phyloP scores from a whole-genome alignment of 805 yeast species.

The Candida morakotiae region DNA sequence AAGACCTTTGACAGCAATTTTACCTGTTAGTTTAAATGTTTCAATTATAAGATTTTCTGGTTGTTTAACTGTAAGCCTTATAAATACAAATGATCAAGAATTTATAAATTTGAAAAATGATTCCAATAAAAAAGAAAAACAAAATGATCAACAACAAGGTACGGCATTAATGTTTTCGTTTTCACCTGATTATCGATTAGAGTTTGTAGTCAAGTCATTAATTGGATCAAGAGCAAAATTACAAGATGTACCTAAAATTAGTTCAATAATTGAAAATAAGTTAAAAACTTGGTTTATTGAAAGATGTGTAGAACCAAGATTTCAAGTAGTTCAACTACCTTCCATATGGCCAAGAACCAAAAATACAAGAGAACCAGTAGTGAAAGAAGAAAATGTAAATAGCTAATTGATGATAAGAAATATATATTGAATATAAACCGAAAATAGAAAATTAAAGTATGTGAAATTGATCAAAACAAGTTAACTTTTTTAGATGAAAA shows the following conservation, averaged over 20 bases:
- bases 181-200: conserved; percentile 85
- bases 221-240: conserved; percentile 91
- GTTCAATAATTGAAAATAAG: conserved; percentile 76
- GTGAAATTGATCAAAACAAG: neutral
- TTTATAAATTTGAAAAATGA: conserved; percentile 11
- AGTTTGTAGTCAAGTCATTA: conserved; percentile 80
- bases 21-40: conserved; percentile 82
- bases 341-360: conserved; percentile 72
- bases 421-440: neutral
- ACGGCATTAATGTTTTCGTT: conserved; percentile 86
- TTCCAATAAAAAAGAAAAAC: conserved; percentile 1
- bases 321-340: conserved; percentile 80
- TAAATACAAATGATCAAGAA: conserved; percentile 42
- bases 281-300: conserved; percentile 88
- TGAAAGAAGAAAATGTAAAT: conserved; percentile 7
- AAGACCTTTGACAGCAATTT: conserved; percentile 73
- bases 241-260: conserved; percentile 89
- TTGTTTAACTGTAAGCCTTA: conserved; percentile 72
- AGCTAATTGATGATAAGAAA: neutral
- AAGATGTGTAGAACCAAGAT: conserved; percentile 90
- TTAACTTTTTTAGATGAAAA: neutral
- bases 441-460: neutral
- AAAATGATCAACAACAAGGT: conserved; percentile 24
- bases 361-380: conserved; percentile 31
- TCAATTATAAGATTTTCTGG: conserved; percentile 91